phyloP scores from a whole-genome alignment of 208 protist genomes.

The Borovskyia barvae region DNA sequence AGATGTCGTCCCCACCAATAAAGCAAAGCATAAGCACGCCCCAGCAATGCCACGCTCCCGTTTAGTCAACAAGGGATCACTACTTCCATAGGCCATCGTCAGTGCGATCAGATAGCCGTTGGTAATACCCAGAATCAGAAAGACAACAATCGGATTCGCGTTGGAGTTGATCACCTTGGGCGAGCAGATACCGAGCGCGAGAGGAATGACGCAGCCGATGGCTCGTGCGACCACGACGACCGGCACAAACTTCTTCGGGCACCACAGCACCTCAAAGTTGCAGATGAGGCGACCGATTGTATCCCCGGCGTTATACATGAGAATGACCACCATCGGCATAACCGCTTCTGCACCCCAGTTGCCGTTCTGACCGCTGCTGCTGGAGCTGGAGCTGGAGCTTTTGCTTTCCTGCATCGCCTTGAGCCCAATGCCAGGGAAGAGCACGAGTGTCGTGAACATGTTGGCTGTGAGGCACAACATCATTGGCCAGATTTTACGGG shows the following conservation, averaged over 20 bases:
- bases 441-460: slow-evolving; percentile 36
- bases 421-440: slow-evolving; percentile 44
- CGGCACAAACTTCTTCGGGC: slow-evolving; percentile 6
- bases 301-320: slow-evolving; percentile 38
- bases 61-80: slow-evolving; percentile 27
- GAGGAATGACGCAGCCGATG: slow-evolving; percentile 32
- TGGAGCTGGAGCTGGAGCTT: background rate
- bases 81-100: slow-evolving; percentile 37
- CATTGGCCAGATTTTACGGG: slow-evolving; percentile 38
- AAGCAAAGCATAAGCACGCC: slow-evolving; percentile 28
- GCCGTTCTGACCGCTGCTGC: background rate
- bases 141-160: slow-evolving; percentile 37
- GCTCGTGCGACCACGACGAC: slow-evolving; percentile 24
- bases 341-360: slow-evolving; percentile 26
- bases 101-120: slow-evolving; percentile 40
- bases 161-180: slow-evolving; percentile 37
- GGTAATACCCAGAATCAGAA: slow-evolving; percentile 31
- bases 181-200: slow-evolving; percentile 26
- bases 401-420: slow-evolving; percentile 21
- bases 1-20: slow-evolving; percentile 29
- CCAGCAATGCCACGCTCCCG: slow-evolving; percentile 28
- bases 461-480: slow-evolving; percentile 28
- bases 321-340: slow-evolving; percentile 39
- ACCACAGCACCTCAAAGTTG: slow-evolving; percentile 30
- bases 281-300: slow-evolving; percentile 22